These are phyloP conservation scores for Pichia thaimueangensis DNA, from an alignment of 805 yeast species.

Conservation along the genomic window DNA sequence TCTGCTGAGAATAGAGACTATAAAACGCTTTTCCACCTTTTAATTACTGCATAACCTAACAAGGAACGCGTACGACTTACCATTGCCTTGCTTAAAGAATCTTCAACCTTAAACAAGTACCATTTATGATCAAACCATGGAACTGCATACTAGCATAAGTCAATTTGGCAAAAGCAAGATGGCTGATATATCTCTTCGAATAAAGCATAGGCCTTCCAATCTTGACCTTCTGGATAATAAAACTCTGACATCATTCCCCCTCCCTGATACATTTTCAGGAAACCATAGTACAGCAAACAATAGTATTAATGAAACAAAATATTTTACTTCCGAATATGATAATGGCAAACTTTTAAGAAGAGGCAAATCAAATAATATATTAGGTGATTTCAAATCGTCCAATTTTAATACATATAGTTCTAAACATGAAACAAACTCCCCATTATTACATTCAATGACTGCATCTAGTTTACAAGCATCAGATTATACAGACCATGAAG, in stretches of 20 bases:
- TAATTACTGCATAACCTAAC: background rate
- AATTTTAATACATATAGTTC: too few species aligned
- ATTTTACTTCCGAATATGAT: background rate
- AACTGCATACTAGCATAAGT: background rate
- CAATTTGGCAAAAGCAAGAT: background rate
- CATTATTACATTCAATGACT: background rate
- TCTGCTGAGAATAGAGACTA: too few species aligned
- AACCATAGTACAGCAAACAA: background rate
- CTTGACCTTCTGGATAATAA: conserved; percentile 4
- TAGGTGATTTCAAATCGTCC: too few species aligned
- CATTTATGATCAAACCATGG: background rate
- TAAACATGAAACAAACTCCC: background rate
- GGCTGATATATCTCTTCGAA: background rate
- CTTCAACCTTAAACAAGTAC: background rate
- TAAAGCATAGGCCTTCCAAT: conserved; percentile 3
- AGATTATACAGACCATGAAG: background rate
- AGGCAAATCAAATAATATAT: background rate
- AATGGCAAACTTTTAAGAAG: too few species aligned
- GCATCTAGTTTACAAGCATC: background rate
- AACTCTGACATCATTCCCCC: conserved; percentile 5
- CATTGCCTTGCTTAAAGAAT: background rate
- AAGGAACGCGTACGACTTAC: background rate
- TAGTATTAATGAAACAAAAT: too few species aligned
- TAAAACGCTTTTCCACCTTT: too few species aligned
- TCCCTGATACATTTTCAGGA: background rate